Conservation (phyloP, 495 filamentous ascomycete genomes). For the Letharia lupina region DNA sequence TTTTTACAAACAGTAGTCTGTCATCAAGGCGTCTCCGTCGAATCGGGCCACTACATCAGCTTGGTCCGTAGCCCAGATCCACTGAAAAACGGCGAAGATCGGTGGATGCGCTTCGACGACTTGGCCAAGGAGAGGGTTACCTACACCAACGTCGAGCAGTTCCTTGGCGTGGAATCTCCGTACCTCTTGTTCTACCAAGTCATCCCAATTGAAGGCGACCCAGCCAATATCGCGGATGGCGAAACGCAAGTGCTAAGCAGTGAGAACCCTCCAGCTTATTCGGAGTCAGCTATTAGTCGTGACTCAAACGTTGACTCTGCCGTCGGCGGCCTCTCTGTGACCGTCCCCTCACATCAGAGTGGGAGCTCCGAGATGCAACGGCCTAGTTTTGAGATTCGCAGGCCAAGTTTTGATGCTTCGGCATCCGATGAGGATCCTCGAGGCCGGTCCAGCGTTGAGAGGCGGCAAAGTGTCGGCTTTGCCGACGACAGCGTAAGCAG, state of each 20-base stretch:
- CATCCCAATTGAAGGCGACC: conserved; percentile 68
- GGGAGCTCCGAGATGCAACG: conserved; percentile 3
- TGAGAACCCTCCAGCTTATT: conserved; percentile 50
- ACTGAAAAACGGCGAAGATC: conserved; percentile 44
- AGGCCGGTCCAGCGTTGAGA: conserved; percentile 21
- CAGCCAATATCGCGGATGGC: conserved; percentile 43
- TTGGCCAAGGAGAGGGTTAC: conserved; percentile 61
- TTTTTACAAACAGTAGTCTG: conserved; percentile 84
- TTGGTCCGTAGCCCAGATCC: conserved; percentile 52
- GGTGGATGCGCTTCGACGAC: conserved; percentile 91
- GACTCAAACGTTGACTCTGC: conserved; percentile 30
- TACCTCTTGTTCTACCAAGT: conserved; percentile 96
- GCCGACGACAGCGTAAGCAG: conserved; percentile 11
- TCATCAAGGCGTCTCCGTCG: conserved; percentile 79
- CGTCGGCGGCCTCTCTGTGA: conserved; percentile 7
- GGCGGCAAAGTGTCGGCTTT: conserved; percentile 9
- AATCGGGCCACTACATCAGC: conserved; percentile 86
- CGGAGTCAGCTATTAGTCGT: conserved; percentile 38
- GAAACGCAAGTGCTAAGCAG: conserved; percentile 44
- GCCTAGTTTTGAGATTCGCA: conserved; percentile 23
- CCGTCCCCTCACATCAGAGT: background rate
- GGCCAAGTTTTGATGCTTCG: conserved; percentile 31
- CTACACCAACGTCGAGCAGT: conserved; percentile 67
- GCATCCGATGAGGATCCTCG: conserved; percentile 12
- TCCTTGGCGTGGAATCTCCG: conserved; percentile 74